A percentile compares a stretch with the other conserved stretches of the same genome.
phyloP scores from a whole-genome alignment of 768 basidiomycete genomes.

The Amanita fuliginea region DNA sequence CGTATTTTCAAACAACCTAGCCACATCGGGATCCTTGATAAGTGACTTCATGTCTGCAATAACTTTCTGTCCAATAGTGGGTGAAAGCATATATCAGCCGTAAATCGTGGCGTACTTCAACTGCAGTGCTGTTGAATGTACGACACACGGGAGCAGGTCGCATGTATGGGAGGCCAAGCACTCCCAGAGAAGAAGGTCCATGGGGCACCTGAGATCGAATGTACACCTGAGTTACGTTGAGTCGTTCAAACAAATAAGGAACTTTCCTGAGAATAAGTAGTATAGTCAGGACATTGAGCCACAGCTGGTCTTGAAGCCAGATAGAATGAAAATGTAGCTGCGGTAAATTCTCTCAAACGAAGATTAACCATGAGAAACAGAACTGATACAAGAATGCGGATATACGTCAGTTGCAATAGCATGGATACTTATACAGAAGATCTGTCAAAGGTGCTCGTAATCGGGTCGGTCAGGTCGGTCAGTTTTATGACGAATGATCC shows the following conservation, averaged over 20 bases:
- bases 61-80: conserved; percentile 32
- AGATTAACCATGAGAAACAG: conserved; percentile 13
- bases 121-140: conserved; percentile 66
- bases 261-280: conserved; percentile 42
- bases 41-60: conserved; percentile 62
- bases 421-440: neutral
- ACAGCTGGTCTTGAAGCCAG: conserved; percentile 8
- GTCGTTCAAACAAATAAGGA: neutral
- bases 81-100: neutral
- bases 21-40: conserved; percentile 68
- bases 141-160: conserved; percentile 57
- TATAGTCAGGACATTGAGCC: conserved; percentile 52
- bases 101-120: conserved; percentile 39
- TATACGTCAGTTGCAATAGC: neutral
- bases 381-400: neutral
- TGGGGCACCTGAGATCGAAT: conserved; percentile 36
- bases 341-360: conserved; percentile 12
- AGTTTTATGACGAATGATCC: too few species aligned
- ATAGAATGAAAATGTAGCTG: conserved; percentile 16
- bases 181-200: conserved; percentile 47
- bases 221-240: neutral
- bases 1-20: conserved; percentile 71
- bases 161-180: conserved; percentile 61
- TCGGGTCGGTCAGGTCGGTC: neutral
- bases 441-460: neutral